phyloP scores from a whole-genome alignment of 1,139 yeast species.

The Yamadazyma oceani region DNA sequence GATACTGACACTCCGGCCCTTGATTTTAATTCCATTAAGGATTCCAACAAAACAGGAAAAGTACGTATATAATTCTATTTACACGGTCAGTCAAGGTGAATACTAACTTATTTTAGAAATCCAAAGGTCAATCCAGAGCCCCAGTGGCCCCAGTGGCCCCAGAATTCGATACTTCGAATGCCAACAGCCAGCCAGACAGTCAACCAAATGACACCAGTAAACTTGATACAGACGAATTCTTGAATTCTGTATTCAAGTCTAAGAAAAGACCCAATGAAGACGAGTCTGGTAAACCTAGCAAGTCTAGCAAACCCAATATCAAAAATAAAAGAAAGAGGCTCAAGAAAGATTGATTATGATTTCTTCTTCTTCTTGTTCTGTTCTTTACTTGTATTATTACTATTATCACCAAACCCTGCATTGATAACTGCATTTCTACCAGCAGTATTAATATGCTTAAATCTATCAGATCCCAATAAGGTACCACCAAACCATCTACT shows the following conservation, averaged over 20 bases:
- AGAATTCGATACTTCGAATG: too few relatives aligned
- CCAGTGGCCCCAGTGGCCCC: too few relatives aligned
- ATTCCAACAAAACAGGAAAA: conserved; percentile 8
- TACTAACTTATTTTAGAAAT: conserved; percentile 1
- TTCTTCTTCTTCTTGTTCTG: conserved; percentile 23
- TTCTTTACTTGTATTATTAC: conserved; percentile 15
- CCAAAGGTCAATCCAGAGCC: not conserved
- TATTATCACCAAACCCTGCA: conserved; percentile 48
- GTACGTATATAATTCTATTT: conserved; percentile 2
- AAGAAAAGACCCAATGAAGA: conserved; percentile 15
- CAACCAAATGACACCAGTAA: not conserved
- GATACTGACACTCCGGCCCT: not conserved
- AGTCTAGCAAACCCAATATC: conserved; percentile 3
- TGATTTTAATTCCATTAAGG: conserved; percentile 4
- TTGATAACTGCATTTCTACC: conserved; percentile 80
- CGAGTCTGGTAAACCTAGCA: not conserved
- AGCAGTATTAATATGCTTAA: conserved; percentile 86
- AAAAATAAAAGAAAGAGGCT: conserved; percentile 13
- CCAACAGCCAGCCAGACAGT: too few relatives aligned
- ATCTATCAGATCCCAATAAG: conserved; percentile 89
- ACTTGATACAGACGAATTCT: conserved; percentile 7
- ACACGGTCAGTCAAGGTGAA: not conserved
- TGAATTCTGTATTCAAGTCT: conserved; percentile 18
- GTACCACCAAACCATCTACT: conserved; percentile 94
- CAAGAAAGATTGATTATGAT: conserved; percentile 8